A percentile compares a stretch with the other conserved stretches of the same genome.
phyloP scores from a whole-genome alignment of 768 basidiomycete species.

The Candolleomyces efflorescens region DNA sequence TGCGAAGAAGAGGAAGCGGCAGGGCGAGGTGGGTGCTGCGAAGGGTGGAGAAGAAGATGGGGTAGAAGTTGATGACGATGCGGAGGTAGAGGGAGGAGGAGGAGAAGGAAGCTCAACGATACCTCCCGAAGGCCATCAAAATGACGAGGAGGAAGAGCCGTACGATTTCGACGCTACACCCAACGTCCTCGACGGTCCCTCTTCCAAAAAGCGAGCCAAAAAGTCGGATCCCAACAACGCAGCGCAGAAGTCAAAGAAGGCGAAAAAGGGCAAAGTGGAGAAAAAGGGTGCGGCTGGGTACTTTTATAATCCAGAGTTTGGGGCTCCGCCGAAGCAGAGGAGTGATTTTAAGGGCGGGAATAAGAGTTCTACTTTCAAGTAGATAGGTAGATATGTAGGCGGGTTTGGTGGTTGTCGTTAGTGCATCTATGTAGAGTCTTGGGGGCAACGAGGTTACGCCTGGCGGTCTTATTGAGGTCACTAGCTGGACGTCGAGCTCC shows the following conservation, averaged over 20 bases:
- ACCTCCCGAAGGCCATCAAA: background rate
- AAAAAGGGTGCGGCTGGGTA: conserved; percentile 29
- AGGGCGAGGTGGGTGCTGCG: background rate
- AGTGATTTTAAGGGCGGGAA: conserved; percentile 68
- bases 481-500: too few species aligned
- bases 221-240: conserved; percentile 37
- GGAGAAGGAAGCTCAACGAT: background rate
- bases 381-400: too few species aligned
- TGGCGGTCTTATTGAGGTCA: too few species aligned
- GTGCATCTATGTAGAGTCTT: too few species aligned
- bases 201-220: too few species aligned
- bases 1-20: conserved; percentile 9
- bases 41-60: background rate
- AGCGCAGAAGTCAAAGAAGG: conserved; percentile 25
- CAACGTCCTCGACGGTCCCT: conserved; percentile 76
- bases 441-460: too few species aligned
- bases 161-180: conserved; percentile 71
- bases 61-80: too few species aligned
- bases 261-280: conserved; percentile 27
- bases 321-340: conserved; percentile 59
- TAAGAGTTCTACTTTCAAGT: conserved; percentile 66
- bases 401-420: too few species aligned
- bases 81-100: too few species aligned
- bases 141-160: conserved; percentile 30
- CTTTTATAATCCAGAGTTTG: conserved; percentile 52